A percentile compares a stretch with the other conserved stretches of the same genome.
These are phyloP conservation scores for Plasmodium inui DNA, from an alignment of 169 alveolate species.

Conservation along the genomic window DNA sequence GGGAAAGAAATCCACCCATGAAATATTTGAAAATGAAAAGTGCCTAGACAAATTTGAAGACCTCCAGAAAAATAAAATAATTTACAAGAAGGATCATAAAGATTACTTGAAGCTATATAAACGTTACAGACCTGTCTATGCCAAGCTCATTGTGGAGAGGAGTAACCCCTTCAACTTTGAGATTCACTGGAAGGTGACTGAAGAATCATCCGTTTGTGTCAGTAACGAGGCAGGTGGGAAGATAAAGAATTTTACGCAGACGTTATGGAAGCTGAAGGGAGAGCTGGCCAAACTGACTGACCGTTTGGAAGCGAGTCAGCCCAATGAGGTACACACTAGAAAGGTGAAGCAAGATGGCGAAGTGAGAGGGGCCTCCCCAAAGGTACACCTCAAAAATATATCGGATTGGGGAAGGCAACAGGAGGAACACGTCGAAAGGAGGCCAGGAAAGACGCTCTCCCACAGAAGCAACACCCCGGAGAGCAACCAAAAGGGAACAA, in stretches of 20 bases:
- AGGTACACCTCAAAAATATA: background rate
- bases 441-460: background rate
- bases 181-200: slow-evolving; percentile 15
- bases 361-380: background rate
- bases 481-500: background rate
- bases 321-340: background rate
- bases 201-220: slow-evolving; percentile 3
- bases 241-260: slow-evolving; percentile 18
- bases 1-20: background rate
- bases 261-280: background rate
- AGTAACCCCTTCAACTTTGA: slow-evolving; percentile 13
- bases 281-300: background rate
- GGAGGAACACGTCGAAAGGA: background rate
- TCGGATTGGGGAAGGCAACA: background rate
- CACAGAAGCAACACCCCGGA: background rate
- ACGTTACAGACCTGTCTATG: slow-evolving; percentile 26
- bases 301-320: background rate
- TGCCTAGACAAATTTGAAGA: slow-evolving; percentile 57
- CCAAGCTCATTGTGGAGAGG: slow-evolving; percentile 43
- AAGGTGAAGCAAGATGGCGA: background rate
- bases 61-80: slow-evolving; percentile 24
- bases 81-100: slow-evolving; percentile 55
- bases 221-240: slow-evolving; percentile 1
- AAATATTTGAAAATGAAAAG: slow-evolving; percentile 53
- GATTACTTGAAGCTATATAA: slow-evolving; percentile 27